A percentile compares a stretch with the other conserved stretches of the same genome.
Conservation (phyloP, 75 land plant genomes). For the Picea sitchensis region DNA sequence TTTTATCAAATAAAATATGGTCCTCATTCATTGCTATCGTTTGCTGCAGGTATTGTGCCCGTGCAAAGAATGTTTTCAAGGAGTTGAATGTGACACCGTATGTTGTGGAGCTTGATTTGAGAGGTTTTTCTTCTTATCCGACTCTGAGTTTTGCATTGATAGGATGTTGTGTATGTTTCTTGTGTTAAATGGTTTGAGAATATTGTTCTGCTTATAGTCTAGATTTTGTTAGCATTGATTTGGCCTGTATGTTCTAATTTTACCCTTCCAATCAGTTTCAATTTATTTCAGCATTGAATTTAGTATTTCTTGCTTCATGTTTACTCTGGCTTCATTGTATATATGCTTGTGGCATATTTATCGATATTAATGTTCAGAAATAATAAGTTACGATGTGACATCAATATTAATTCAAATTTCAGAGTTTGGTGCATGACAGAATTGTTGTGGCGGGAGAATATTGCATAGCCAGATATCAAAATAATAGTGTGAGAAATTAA, state of each 20-base stretch:
- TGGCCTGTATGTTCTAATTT: not conserved
- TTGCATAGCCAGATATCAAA: not conserved
- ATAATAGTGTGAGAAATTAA: not conserved
- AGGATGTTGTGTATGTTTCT: not conserved
- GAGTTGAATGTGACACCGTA: constrained; percentile 63
- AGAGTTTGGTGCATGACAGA: not conserved
- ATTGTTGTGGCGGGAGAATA: not conserved
- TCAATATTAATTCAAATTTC: not conserved
- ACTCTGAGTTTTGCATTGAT: not conserved
- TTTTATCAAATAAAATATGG: too few species aligned
- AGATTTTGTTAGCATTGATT: not conserved
- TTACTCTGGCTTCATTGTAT: not conserved
- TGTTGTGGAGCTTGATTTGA: constrained; percentile 81
- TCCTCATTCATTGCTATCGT: not conserved
- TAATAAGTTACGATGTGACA: too few species aligned
- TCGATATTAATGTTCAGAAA: not conserved
- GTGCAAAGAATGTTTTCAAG: constrained; percentile 78
- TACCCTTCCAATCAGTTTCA: not conserved
- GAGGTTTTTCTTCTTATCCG: constrained; percentile 50
- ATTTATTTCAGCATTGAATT: not conserved
- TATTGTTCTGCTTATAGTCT: not conserved
- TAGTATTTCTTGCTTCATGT: not conserved
- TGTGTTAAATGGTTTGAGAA: not conserved
- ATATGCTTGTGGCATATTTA: not conserved
- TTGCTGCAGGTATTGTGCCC: constrained; percentile 66